phyloP scores from a whole-genome alignment of 208 protist genomes.

The Angomonas deanei region DNA sequence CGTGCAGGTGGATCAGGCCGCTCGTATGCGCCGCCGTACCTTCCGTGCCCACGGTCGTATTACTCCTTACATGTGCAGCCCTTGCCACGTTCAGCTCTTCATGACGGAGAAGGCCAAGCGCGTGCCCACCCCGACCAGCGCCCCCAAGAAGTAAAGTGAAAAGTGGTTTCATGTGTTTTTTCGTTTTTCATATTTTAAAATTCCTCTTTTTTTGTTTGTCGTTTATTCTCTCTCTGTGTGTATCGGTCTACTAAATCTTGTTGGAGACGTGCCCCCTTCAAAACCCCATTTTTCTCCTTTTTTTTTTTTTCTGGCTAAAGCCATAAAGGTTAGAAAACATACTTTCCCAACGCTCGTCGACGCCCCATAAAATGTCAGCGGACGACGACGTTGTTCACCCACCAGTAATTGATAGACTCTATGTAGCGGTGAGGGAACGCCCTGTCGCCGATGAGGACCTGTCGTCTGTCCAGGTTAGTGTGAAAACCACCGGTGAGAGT shows the following conservation, averaged over 20 bases:
- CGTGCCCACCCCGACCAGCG: slow-evolving; percentile 71
- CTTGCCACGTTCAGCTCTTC: slow-evolving; percentile 89
- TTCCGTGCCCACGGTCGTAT: slow-evolving; percentile 96
- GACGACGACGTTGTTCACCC: slow-evolving; percentile 26
- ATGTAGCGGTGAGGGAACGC: slow-evolving; percentile 72
- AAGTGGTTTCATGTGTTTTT: slow-evolving; percentile 13
- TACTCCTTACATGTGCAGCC: slow-evolving; percentile 91
- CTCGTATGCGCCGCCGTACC: slow-evolving; percentile 89
- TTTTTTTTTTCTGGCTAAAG: slow-evolving; percentile 3
- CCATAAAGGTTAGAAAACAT: neutral
- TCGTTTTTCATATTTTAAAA: neutral
- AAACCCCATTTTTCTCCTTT: slow-evolving; percentile 2
- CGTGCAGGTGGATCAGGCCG: slow-evolving; percentile 89
- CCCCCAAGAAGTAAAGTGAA: slow-evolving; percentile 72
- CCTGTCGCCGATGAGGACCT: slow-evolving; percentile 66
- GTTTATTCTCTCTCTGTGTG: neutral
- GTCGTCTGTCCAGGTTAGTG: slow-evolving; percentile 35
- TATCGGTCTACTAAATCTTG: neutral
- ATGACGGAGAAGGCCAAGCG: slow-evolving; percentile 83
- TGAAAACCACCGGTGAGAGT: slow-evolving; percentile 69
- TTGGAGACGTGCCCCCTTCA: neutral
- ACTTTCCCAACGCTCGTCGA: slow-evolving; percentile 1
- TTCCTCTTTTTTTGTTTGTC: neutral
- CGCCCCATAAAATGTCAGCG: slow-evolving; percentile 2
- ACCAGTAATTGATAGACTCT: slow-evolving; percentile 58